Evolutionary conservation across 345 rosid species (phyloP).

Genomic region (Euphorbia lathyris): DNA sequence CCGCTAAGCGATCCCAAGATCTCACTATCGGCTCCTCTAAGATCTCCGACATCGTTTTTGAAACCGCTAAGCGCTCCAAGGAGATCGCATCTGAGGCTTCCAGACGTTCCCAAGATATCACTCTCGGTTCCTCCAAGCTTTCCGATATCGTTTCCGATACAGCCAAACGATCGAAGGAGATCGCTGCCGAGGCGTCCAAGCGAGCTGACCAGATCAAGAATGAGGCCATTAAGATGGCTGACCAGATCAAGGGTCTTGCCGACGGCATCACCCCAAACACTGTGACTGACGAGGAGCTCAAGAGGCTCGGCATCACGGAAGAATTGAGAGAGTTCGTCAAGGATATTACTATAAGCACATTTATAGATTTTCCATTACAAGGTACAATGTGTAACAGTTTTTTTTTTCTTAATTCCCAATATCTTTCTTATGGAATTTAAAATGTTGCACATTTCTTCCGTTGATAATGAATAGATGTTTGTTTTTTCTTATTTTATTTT

Average conservation of each 20-base stretch:
- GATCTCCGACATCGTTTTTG: slow-evolving; percentile 14
- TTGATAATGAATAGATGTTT: too few relatives aligned
- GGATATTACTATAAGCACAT: slow-evolving; percentile 47
- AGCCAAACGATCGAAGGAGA: slow-evolving; percentile 45
- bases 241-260: slow-evolving; percentile 46
- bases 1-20: slow-evolving; percentile 45
- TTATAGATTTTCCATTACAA: slow-evolving; percentile 51
- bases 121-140: slow-evolving; percentile 38
- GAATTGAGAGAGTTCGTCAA: slow-evolving; percentile 56
- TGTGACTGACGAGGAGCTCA: slow-evolving; percentile 32
- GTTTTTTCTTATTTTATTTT: too few relatives aligned
- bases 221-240: slow-evolving; percentile 50
- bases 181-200: slow-evolving; percentile 53
- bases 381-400: slow-evolving; percentile 23
- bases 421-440: background rate
- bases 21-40: slow-evolving; percentile 15
- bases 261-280: slow-evolving; percentile 24
- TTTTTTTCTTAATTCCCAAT: background rate
- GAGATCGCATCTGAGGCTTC: slow-evolving; percentile 45
- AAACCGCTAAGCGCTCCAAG: slow-evolving; percentile 35
- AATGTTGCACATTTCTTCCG: too few relatives aligned
- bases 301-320: slow-evolving; percentile 47
- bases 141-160: slow-evolving; percentile 44
- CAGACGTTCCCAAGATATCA: slow-evolving; percentile 41
- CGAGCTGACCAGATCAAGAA: slow-evolving; percentile 48